phyloP scores from a whole-genome alignment of 768 basidiomycete genomes.

The Tylopilus sp. region DNA sequence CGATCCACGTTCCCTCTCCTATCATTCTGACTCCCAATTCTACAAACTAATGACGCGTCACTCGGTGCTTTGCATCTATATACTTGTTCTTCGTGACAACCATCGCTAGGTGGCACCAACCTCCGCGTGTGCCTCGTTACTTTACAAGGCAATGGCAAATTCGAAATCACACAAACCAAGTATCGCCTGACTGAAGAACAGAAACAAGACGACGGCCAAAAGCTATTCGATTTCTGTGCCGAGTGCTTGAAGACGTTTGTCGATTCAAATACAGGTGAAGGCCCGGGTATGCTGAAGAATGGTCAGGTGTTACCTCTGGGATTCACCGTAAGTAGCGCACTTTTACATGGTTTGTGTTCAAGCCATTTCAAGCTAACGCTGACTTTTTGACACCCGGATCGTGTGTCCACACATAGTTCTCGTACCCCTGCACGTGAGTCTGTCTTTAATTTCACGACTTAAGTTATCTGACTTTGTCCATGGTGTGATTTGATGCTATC shows the following conservation, averaged over 20 bases:
- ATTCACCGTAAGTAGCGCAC: conserved; percentile 75
- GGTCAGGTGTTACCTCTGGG: conserved; percentile 76
- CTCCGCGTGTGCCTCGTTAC: conserved; percentile 97
- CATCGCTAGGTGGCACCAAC: conserved; percentile 80
- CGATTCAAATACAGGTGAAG: conserved; percentile 61
- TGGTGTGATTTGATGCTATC: not conserved
- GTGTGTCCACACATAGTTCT: conserved; percentile 57
- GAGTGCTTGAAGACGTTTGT: conserved; percentile 90
- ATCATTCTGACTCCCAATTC: not conserved
- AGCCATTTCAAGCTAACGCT: not conserved
- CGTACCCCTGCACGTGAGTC: conserved; percentile 89
- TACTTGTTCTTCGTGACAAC: not conserved
- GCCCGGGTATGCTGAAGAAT: conserved; percentile 44
- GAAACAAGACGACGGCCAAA: conserved; percentile 95
- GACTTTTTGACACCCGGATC: conserved; percentile 1
- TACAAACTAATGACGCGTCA: too few species aligned
- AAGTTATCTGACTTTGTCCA: not conserved
- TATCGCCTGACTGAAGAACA: conserved; percentile 97
- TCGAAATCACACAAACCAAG: conserved; percentile 96
- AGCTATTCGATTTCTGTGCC: conserved; percentile 96
- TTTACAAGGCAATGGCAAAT: conserved; percentile 89
- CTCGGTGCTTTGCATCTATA: not conserved
- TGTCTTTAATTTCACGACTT: not conserved
- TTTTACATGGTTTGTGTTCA: not conserved
- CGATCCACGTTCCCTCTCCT: not conserved